Base-by-base conservation (phyloP, 176 grass and related monocot genomes). In the Bromus sterilis region DNA sequence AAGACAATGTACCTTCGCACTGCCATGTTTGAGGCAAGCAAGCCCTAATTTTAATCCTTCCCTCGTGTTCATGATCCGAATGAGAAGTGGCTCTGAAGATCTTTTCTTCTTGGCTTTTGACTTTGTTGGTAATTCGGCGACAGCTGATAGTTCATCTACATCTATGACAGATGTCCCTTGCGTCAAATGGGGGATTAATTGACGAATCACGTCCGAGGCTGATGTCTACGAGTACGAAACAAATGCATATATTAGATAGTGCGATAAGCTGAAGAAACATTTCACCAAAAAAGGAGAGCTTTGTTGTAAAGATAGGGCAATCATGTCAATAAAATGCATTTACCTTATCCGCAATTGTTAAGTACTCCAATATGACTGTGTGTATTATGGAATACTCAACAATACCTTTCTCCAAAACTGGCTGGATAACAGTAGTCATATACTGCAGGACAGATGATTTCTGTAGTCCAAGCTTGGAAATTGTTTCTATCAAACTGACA, bases 311-410 rank as follows among this genome's bases (percentile, higher is more conserved):
- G 8, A 79, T 56, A 62, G 32, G 59, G 9, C 66, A 43, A 44
- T 40, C 25, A 34, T 1, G 35, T 30, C 31, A 65, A 74, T 46
- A 48, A 48, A 66, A 34, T 18, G 64, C 10, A 32, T 76, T 76
- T 90, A 98, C 96, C 96, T 93, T 95, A 71, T 98, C 96, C 44
- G 96, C 96, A 33, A 98, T 98, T 84, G 92, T 91, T 37, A 98
- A 88, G 75, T 95, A 98, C 56, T 98, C 96, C 39, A 95, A 34
- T 64, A 98, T 76, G 41, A 75, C 72, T 1, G 74, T 95, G 90
- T 95, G 92, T 32, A 93, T 71, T 76, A 98, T 98, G 75, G 90
- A 91, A 71, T 93, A 94, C 25, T 95, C 90, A 78, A 95, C 82
- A 79, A 86, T 93, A 61, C 92, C 96, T 86, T 98, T 98, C 70